A percentile compares a stretch with the other conserved stretches of the same genome.
Evolutionary conservation across 805 yeast genomes (phyloP).

Genomic region (Candida namnaoensis): DNA sequence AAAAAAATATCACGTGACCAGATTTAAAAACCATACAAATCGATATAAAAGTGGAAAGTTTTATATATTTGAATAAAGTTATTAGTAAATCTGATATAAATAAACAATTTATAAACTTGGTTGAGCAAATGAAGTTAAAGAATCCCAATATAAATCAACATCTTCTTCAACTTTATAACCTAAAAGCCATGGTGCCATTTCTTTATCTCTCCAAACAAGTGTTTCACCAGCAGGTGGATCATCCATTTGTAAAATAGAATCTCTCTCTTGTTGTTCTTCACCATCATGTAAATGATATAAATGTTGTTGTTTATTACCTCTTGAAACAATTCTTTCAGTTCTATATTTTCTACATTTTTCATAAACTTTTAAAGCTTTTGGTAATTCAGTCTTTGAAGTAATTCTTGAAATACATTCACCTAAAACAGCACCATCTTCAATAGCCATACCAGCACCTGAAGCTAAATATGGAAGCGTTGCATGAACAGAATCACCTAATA

Average conservation of each 20-base stretch:
- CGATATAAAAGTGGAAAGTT: too few relatives aligned
- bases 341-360: conserved; percentile 17
- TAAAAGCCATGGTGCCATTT: conserved; percentile 18
- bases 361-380: conserved; percentile 9
- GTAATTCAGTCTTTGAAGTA: conserved; percentile 13
- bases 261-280: conserved; percentile 17
- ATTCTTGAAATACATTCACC: conserved; percentile 13
- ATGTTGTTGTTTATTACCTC: conserved; percentile 13
- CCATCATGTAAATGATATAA: conserved; percentile 23
- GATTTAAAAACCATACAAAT: too few relatives aligned
- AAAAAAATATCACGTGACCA: too few relatives aligned
- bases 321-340: conserved; percentile 17
- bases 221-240: conserved; percentile 15
- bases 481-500: conserved; percentile 25
- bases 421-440: conserved; percentile 24
- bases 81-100: too few relatives aligned
- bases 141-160: conserved; percentile 7
- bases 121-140: too few relatives aligned
- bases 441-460: conserved; percentile 25
- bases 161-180: conserved; percentile 20
- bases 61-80: too few relatives aligned
- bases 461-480: conserved; percentile 26
- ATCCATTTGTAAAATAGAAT: conserved; percentile 6
- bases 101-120: too few relatives aligned
- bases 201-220: conserved; percentile 18